phyloP scores from a whole-genome alignment of 1,284 basidiomycete species.

The Apiotrichum laibachii region DNA sequence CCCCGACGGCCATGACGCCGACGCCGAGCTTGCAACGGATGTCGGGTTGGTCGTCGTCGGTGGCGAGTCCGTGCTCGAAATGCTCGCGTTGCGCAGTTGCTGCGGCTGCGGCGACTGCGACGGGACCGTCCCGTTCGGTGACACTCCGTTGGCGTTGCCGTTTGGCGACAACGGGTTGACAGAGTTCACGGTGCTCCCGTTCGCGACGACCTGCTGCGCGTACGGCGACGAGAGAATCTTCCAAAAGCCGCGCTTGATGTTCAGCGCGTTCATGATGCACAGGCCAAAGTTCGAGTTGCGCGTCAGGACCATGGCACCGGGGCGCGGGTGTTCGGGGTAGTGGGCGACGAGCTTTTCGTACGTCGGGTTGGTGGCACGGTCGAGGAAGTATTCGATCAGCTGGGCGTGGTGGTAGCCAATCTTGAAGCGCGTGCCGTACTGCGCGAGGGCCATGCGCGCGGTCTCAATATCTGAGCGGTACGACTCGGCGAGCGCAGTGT shows the following conservation, averaged over 20 bases:
- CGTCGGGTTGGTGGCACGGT: constrained; percentile 40
- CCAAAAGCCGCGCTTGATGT: constrained; percentile 49
- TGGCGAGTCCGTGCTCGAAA: too few species aligned
- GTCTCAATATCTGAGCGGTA: constrained; percentile 41
- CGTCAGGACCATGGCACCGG: constrained; percentile 37
- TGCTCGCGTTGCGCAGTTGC: too few species aligned
- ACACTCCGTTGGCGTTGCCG: too few species aligned
- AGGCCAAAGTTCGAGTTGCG: constrained; percentile 34
- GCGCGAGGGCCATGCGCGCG: constrained; percentile 32
- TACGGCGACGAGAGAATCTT: neutral
- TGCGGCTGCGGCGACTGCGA: too few species aligned
- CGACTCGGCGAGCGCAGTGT: constrained; percentile 29
- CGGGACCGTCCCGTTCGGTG: too few species aligned
- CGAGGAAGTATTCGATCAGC: constrained; percentile 48
- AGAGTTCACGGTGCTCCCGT: neutral
- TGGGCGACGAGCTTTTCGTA: constrained; percentile 43
- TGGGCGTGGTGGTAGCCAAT: constrained; percentile 49
- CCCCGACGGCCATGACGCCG: too few species aligned
- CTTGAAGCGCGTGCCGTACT: constrained; percentile 41
- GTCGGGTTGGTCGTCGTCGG: too few species aligned
- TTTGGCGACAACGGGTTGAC: too few species aligned
- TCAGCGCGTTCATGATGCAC: constrained; percentile 42
- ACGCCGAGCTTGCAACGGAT: too few species aligned
- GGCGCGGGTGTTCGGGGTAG: constrained; percentile 46
- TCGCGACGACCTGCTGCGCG: neutral